Conservation (phyloP, 495 filamentous ascomycete genomes). For the Evernia prunastri region DNA sequence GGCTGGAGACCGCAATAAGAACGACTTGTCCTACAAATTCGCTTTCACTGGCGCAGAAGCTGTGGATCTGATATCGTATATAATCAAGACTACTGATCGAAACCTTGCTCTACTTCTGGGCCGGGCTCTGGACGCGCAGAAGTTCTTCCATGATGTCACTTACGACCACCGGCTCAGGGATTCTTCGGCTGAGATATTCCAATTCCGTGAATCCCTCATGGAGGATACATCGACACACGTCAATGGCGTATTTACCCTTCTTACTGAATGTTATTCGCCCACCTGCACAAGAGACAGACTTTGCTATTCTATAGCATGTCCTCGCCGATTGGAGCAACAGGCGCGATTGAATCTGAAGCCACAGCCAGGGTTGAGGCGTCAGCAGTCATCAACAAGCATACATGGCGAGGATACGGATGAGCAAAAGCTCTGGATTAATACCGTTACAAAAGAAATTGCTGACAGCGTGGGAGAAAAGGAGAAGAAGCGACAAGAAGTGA, state of each 20-base stretch:
- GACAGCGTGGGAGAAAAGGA: conserved; percentile 82
- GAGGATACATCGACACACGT: conserved; percentile 80
- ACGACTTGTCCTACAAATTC: conserved; percentile 93
- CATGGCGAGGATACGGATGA: conserved; percentile 84
- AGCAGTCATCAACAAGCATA: conserved; percentile 73
- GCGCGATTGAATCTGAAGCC: conserved; percentile 86
- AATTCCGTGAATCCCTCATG: conserved; percentile 87
- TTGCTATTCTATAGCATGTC: conserved; percentile 98
- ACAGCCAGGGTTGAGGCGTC: conserved; percentile 76
- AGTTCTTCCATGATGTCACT: conserved; percentile 99
- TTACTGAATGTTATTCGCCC: conserved; percentile 97
- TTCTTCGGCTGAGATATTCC: conserved; percentile 84
- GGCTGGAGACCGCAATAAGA: conserved; percentile 84
- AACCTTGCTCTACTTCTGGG: conserved; percentile 93
- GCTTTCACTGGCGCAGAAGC: conserved; percentile 92
- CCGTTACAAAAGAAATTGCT: conserved; percentile 88
- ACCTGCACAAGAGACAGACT: conserved; percentile 91
- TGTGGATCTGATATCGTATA: conserved; percentile 87
- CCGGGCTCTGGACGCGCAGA: conserved; percentile 91
- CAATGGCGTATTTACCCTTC: conserved; percentile 91
- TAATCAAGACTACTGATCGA: conserved; percentile 93
- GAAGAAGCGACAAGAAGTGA: conserved; percentile 96
- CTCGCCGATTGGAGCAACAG: conserved; percentile 89
- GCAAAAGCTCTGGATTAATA: conserved; percentile 99
- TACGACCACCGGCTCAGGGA: conserved; percentile 95